Conservation (phyloP, 2,329 filamentous ascomycete genomes). For the Xylariaceae sp. region DNA sequence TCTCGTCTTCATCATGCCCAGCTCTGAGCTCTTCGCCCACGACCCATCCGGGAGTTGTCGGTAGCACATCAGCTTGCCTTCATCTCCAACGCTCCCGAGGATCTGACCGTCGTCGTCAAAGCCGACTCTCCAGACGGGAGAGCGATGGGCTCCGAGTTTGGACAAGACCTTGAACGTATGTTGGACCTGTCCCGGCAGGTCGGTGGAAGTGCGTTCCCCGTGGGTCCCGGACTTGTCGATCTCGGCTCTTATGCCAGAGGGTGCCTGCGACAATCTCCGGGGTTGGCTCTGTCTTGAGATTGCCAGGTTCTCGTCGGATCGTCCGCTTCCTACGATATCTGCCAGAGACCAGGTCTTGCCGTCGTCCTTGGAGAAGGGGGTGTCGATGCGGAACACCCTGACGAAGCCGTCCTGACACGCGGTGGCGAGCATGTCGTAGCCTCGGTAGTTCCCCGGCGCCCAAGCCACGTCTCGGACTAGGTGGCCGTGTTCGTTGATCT, state of each 20-base stretch:
- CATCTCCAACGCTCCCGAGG: slow-evolving; percentile 75
- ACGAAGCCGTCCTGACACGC: slow-evolving; percentile 91
- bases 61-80: slow-evolving; percentile 67
- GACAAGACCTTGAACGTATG: slow-evolving; percentile 67
- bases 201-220: slow-evolving; percentile 55
- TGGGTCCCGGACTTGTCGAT: slow-evolving; percentile 53
- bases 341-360: slow-evolving; percentile 54
- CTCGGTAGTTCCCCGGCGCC: slow-evolving; percentile 88
- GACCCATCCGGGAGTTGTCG: slow-evolving; percentile 59
- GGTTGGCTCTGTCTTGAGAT: slow-evolving; percentile 16
- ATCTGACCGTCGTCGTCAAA: slow-evolving; percentile 74
- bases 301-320: slow-evolving; percentile 35
- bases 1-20: slow-evolving; percentile 59
- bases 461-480: slow-evolving; percentile 88
- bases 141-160: slow-evolving; percentile 67
- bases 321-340: slow-evolving; percentile 46
- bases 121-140: slow-evolving; percentile 74
- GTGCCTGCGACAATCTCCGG: slow-evolving; percentile 38
- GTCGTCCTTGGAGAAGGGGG: slow-evolving; percentile 51
- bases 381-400: slow-evolving; percentile 81
- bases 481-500: slow-evolving; percentile 72
- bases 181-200: slow-evolving; percentile 65
- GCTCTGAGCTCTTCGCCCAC: slow-evolving; percentile 64
- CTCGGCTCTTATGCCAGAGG: slow-evolving; percentile 56
- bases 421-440: slow-evolving; percentile 87